Base-by-base conservation (phyloP, 805 yeast genomes). In the Maudiozyma turicensis region DNA sequence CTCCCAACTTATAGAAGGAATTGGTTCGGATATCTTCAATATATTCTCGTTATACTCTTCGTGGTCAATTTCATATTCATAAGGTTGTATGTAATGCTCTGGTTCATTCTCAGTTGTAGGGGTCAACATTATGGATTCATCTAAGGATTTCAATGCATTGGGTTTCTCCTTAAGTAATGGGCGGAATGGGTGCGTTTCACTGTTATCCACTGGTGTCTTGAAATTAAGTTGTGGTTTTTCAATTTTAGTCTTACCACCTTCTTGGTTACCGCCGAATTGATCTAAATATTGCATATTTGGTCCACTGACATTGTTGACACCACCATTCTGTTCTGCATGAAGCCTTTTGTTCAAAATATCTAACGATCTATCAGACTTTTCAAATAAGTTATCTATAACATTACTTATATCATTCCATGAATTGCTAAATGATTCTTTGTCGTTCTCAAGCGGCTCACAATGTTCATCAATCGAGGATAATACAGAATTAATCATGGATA, bases 81-180 rank as follows among this genome's bases (percentile, higher is more conserved):
- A 91, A 0, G 99, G 99, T 46, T 93, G 93, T 8, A 74, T 74
- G 60, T 81, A 84, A 64, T 81, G 86, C 8, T 75, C 58, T 5
- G 86, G 83, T 33, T 69, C 67, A 28, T 69, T 71, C 5, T 70
- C 74, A 0, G 61, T 65, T 14, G 56, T 70, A 6, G 63, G 59
- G 41, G 67, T 69, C 58, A 76, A 58, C 48, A 52, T 55, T 41
- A 75, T 50, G 6, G 80, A 68, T 30, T 81, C 78, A n/a, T 78
- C 78, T 26, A 82, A 72, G 0, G 86, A 67, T 43, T 65, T 67
- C 8, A 82, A 44, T 0, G 87, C 78, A 62, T 86, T 74, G 0
- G 97, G 98, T 63, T 93, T 93, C 1, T 70, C 54, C 1, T 74
- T 71, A 29, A 93, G 65, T 48, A 79, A 70, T 1, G 99, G 98